Conservation (phyloP, 163 green algal genomes). For the Scenedesmus sp. region DNA sequence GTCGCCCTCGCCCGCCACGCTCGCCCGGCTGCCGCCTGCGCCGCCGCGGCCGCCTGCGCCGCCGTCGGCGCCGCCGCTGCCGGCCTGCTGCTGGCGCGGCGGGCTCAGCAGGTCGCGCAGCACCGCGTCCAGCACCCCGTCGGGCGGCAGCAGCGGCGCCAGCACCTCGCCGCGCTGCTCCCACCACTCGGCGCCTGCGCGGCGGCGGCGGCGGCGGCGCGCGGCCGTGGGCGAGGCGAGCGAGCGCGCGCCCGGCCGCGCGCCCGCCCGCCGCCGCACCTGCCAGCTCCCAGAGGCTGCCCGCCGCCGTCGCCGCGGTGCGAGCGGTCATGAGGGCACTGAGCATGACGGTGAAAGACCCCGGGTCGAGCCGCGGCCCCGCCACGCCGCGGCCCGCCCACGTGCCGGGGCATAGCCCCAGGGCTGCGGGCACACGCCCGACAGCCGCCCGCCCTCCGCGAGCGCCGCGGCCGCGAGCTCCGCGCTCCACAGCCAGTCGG, state of each 20-base stretch:
- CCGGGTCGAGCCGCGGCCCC: neutral
- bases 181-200: constrained; percentile 66
- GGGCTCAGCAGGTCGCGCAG: constrained; percentile 60
- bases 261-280: no score
- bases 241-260: no score
- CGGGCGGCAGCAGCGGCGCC: constrained; percentile 54
- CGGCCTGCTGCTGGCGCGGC: neutral
- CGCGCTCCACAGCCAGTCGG: constrained; percentile 55
- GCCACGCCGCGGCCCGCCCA: constrained; percentile 7
- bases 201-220: constrained; percentile 2
- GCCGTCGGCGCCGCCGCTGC: neutral
- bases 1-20: no score
- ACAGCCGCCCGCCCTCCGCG: constrained; percentile 19
- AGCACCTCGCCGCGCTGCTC: constrained; percentile 42
- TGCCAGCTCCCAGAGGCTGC: constrained; percentile 41
- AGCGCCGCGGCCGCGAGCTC: constrained; percentile 20
- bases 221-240: neutral
- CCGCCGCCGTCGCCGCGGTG: constrained; percentile 6
- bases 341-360: constrained; percentile 63
- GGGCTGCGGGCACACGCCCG: constrained; percentile 32
- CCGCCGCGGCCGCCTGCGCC: constrained; percentile 20
- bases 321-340: constrained; percentile 49
- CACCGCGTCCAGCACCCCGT: constrained; percentile 57
- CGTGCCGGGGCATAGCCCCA: constrained; percentile 9
- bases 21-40: constrained; percentile 15